These are phyloP conservation scores for Cadophora malorum DNA, from an alignment of 2,329 filamentous ascomycete species.

Conservation along the genomic window DNA sequence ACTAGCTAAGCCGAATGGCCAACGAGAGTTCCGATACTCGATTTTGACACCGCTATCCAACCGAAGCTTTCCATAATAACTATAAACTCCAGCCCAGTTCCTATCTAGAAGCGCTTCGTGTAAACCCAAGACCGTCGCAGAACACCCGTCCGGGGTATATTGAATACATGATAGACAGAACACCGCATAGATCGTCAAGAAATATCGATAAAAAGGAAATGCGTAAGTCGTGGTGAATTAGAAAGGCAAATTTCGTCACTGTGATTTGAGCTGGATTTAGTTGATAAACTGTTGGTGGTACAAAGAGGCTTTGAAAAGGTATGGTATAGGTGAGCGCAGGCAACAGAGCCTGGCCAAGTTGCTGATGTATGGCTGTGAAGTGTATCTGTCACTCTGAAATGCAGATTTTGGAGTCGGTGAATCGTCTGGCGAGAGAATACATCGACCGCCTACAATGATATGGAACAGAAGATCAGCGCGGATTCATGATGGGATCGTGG, in stretches of 20 bases:
- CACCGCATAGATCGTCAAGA: background rate
- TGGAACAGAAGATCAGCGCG: background rate
- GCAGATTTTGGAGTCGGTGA: background rate
- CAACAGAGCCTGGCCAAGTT: background rate
- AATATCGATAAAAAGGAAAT: background rate
- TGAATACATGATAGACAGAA: background rate
- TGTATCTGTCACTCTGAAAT: background rate
- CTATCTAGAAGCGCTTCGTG: background rate
- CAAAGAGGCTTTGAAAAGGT: background rate
- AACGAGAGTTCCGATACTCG: background rate
- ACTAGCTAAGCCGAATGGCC: background rate
- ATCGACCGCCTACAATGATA: background rate
- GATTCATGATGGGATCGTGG: background rate
- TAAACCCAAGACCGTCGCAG: background rate
- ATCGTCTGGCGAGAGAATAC: background rate
- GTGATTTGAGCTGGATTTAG: background rate
- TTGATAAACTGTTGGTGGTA: background rate
- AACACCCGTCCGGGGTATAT: conserved; percentile 6
- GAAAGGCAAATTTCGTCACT: background rate
- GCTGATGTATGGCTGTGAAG: background rate
- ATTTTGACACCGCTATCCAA: too few relatives aligned
- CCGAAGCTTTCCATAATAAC: background rate
- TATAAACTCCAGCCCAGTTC: background rate
- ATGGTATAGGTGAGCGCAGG: background rate
- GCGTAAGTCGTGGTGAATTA: background rate